These are phyloP conservation scores for Amanita inopinata DNA, from an alignment of 768 basidiomycete genomes.

Conservation along the genomic window DNA sequence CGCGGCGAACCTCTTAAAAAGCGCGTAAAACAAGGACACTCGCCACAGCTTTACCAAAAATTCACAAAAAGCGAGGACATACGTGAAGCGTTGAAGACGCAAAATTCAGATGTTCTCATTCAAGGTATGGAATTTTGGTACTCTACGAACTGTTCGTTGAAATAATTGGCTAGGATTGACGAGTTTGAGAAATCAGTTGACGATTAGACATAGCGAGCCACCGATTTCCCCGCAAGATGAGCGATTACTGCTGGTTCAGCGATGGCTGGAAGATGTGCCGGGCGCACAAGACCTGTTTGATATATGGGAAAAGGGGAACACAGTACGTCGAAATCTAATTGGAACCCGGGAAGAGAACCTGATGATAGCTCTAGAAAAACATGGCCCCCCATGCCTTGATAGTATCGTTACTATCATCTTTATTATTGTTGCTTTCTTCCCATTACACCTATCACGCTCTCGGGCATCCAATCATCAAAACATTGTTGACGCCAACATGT, in stretches of 20 bases:
- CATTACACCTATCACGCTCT: constrained; percentile 61
- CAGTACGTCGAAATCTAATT: constrained; percentile 31
- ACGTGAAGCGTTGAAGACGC: constrained; percentile 20
- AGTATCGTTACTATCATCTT: constrained; percentile 43
- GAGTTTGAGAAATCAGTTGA: constrained; percentile 51
- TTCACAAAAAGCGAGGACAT: constrained; percentile 25
- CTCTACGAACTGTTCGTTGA: constrained; percentile 7
- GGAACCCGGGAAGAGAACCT: neutral
- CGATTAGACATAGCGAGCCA: constrained; percentile 37
- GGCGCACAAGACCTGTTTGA: constrained; percentile 53
- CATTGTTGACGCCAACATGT: constrained; percentile 45
- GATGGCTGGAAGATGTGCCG: constrained; percentile 51
- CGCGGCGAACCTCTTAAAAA: neutral
- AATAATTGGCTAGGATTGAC: constrained; percentile 7
- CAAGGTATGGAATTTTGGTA: constrained; percentile 18
- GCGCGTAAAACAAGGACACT: neutral
- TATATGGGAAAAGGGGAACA: constrained; percentile 45
- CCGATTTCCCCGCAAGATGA: constrained; percentile 44
- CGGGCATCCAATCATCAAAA: constrained; percentile 55
- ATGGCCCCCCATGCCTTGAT: constrained; percentile 35
- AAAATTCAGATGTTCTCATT: constrained; percentile 22
- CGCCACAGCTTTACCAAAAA: constrained; percentile 1
- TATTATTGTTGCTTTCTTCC: constrained; percentile 53
- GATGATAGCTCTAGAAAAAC: constrained; percentile 18
- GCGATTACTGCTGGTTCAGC: constrained; percentile 46